phyloP scores from a whole-genome alignment of 2,329 filamentous ascomycete species.

The Eutypella sp. region DNA sequence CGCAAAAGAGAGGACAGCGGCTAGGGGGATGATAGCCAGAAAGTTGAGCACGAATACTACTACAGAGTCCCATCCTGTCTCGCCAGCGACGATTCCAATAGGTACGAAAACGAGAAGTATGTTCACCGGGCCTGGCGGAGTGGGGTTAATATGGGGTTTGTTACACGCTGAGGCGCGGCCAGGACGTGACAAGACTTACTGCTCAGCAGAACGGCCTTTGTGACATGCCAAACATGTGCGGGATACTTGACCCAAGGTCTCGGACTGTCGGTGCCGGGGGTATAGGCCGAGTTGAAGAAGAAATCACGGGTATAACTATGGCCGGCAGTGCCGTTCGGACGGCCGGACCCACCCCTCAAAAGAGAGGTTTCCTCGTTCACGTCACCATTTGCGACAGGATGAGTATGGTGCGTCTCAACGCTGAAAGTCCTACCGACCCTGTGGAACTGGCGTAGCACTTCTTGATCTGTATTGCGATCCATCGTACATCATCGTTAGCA shows the following conservation, averaged over 20 bases:
- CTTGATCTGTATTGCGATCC: constrained; percentile 24
- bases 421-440: constrained; percentile 14
- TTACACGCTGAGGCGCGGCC: background rate
- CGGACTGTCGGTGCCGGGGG: constrained; percentile 47
- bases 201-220: constrained; percentile 54
- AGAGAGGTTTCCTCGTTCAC: constrained; percentile 22
- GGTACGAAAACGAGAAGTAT: constrained; percentile 70
- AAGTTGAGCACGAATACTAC: constrained; percentile 74
- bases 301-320: constrained; percentile 32
- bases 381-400: constrained; percentile 18
- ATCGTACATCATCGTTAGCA: constrained; percentile 25
- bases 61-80: constrained; percentile 57
- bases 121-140: constrained; percentile 54
- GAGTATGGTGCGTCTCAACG: constrained; percentile 2
- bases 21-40: constrained; percentile 72
- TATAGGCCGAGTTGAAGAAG: constrained; percentile 45
- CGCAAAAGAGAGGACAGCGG: constrained; percentile 68
- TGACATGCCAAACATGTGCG: constrained; percentile 49
- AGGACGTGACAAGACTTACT: constrained; percentile 39
- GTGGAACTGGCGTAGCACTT: constrained; percentile 20
- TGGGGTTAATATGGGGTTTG: constrained; percentile 5
- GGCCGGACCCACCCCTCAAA: constrained; percentile 10
- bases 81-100: constrained; percentile 64
- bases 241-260: constrained; percentile 40
- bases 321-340: constrained; percentile 19